Percentiles rank a stretch among this genome's conserved stretches.
Conservation (phyloP, 495 filamentous ascomycete species). For the Glutinoglossum americanum region DNA sequence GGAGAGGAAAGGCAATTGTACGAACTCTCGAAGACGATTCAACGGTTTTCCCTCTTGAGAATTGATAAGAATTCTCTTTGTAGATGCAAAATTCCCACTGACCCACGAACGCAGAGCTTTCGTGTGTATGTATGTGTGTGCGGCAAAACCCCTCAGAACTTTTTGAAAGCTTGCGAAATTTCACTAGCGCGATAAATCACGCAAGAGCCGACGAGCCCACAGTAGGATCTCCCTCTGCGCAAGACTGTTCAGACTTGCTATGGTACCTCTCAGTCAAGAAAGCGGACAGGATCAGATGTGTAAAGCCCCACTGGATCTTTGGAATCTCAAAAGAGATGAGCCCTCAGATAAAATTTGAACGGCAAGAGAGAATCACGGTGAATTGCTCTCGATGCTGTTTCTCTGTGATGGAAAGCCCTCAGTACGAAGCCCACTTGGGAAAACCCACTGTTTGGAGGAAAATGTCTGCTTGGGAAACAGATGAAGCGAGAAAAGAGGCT, state of each 20-base stretch:
- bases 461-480: background rate
- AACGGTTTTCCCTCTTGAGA: background rate
- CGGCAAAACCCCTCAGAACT: background rate
- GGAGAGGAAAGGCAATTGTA: background rate
- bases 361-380: background rate
- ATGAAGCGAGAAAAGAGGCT: slow-evolving; percentile 1
- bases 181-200: background rate
- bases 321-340: background rate
- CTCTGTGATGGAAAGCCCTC: background rate
- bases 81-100: background rate
- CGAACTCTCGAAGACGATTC: background rate
- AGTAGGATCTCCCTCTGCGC: background rate
- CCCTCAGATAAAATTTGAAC: background rate
- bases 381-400: slow-evolving; percentile 1
- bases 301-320: background rate
- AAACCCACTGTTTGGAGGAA: background rate
- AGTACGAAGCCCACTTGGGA: background rate
- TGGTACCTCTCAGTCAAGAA: background rate
- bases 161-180: background rate
- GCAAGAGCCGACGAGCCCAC: slow-evolving; percentile 1
- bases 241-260: background rate
- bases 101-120: background rate
- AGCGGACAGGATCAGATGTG: background rate
- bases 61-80: background rate
- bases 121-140: background rate